Conservation (phyloP, 352 stramenopile species). For the Globisporangium cylindrosporum region DNA sequence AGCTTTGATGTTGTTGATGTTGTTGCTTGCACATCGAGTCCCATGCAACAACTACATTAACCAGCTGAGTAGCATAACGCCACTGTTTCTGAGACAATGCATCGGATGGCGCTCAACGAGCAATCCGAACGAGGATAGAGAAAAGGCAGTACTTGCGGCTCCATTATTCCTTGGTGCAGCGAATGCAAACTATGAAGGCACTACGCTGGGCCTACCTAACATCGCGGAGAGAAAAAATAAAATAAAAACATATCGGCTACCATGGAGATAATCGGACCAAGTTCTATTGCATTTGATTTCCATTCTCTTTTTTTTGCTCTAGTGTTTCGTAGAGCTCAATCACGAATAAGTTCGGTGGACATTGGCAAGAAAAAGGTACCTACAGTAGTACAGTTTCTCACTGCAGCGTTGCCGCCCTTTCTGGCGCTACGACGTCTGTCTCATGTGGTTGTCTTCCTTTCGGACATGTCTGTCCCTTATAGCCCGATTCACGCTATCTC, state of each 20-base stretch:
- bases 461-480: background rate
- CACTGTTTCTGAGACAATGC: background rate
- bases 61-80: background rate
- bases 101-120: background rate
- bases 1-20: background rate
- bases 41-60: background rate
- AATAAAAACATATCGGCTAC: too few species aligned
- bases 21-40: too few species aligned
- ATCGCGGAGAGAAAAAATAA: too few species aligned
- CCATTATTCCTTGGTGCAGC: too few species aligned
- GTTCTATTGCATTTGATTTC: background rate
- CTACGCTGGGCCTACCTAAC: too few species aligned
- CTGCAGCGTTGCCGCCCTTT: background rate
- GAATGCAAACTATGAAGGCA: background rate
- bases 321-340: background rate
- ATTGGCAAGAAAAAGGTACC: background rate
- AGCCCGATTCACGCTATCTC: background rate
- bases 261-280: too few species aligned
- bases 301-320: background rate
- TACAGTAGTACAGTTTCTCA: background rate
- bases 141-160: background rate
- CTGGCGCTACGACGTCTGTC: background rate
- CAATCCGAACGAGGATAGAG: background rate
- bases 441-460: background rate
- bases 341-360: background rate